Evolutionary conservation across 2,329 filamentous ascomycete species (phyloP).

Genomic region (Orbilia javanica): DNA sequence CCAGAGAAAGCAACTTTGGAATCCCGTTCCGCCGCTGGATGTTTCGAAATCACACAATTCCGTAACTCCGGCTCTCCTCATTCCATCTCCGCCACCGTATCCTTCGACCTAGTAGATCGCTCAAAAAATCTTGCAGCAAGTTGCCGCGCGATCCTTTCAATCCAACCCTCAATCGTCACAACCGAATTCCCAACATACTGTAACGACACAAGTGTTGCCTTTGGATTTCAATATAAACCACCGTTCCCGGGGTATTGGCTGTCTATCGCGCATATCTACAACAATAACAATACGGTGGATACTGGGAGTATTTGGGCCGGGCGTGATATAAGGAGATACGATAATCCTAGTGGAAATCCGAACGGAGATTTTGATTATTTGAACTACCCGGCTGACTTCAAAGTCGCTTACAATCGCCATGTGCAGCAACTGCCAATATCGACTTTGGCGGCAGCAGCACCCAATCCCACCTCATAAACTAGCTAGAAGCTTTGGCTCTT

Average conservation of each 20-base stretch:
- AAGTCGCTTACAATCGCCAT: conserved; percentile 42
- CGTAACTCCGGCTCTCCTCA: conserved; percentile 43
- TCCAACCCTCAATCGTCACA: conserved; percentile 43
- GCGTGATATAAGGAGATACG: conserved; percentile 26
- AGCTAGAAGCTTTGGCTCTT: neutral
- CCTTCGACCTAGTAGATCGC: conserved; percentile 26
- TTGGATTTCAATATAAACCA: conserved; percentile 36
- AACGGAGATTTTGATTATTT: conserved; percentile 55
- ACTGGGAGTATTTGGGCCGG: conserved; percentile 34
- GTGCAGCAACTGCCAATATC: conserved; percentile 26
- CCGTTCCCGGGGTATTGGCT: conserved; percentile 36
- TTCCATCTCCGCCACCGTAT: conserved; percentile 39
- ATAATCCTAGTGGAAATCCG: conserved; percentile 46
- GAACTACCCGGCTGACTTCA: conserved; percentile 34
- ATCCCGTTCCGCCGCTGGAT: conserved; percentile 37
- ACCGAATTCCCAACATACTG: conserved; percentile 41
- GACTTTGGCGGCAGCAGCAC: conserved; percentile 13
- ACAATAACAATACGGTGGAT: conserved; percentile 47
- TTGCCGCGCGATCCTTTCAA: conserved; percentile 32
- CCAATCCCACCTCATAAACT: conserved; percentile 3
- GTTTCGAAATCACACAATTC: conserved; percentile 43
- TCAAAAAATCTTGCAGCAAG: conserved; percentile 20
- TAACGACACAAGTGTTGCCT: conserved; percentile 38
- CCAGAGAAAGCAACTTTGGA: conserved; percentile 13
- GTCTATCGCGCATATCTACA: conserved; percentile 36